phyloP scores from a whole-genome alignment of 2,329 filamentous ascomycete genomes.

The Colletotrichum aenigma region DNA sequence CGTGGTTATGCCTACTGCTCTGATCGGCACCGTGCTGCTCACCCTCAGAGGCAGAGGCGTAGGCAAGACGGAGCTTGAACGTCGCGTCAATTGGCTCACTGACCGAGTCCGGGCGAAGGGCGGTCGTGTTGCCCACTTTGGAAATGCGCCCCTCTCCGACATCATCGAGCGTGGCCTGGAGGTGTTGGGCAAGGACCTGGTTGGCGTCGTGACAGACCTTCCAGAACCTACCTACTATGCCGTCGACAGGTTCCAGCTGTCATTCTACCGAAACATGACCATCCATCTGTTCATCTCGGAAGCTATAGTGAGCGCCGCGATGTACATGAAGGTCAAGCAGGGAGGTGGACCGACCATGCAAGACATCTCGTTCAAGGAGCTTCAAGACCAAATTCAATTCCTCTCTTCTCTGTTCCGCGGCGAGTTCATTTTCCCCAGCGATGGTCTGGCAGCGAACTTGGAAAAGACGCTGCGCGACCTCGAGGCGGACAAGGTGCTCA shows the following conservation, averaged over 20 bases:
- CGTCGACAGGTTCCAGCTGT: conserved; percentile 94
- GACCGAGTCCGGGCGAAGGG: conserved; percentile 83
- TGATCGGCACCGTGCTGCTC: conserved; percentile 91
- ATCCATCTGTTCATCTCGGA: conserved; percentile 98
- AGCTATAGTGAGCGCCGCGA: conserved; percentile 83
- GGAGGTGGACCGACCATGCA: conserved; percentile 86
- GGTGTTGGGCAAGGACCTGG: conserved; percentile 87
- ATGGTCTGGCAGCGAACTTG: conserved; percentile 81
- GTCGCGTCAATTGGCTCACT: conserved; percentile 89
- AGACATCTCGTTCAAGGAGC: conserved; percentile 74
- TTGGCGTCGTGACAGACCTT: conserved; percentile 78
- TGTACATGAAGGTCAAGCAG: conserved; percentile 90
- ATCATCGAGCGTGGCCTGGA: conserved; percentile 91
- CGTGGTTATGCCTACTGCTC: conserved; percentile 96
- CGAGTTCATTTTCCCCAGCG: conserved; percentile 95
- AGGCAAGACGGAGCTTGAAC: conserved; percentile 82
- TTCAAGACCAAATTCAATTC: conserved; percentile 83
- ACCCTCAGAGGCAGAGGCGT: conserved; percentile 92
- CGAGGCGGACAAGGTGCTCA: conserved; percentile 79
- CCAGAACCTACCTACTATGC: conserved; percentile 94
- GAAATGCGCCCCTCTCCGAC: conserved; percentile 75
- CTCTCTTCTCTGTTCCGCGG: conserved; percentile 92
- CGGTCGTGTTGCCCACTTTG: conserved; percentile 92
- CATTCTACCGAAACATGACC: conserved; percentile 99
- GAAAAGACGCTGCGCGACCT: conserved; percentile 79